Percentiles rank a stretch among this genome's conserved stretches.
These are phyloP conservation scores for Trichophyton rubrum DNA, from an alignment of 2,329 filamentous ascomycete species.

Conservation along the genomic window DNA sequence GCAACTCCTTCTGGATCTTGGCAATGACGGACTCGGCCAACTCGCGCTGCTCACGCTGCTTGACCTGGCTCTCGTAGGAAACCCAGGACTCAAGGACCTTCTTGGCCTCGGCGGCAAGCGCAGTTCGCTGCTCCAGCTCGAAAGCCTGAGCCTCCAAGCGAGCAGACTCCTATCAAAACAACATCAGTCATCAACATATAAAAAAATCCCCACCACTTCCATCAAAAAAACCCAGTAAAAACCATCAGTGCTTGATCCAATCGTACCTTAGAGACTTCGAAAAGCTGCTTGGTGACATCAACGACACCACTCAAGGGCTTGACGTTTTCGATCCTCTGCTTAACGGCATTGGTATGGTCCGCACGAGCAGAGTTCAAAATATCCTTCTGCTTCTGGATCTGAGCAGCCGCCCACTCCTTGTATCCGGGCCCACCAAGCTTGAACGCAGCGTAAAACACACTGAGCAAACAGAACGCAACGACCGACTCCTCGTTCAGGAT, in stretches of 20 bases:
- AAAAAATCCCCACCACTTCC: not conserved
- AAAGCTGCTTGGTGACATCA: constrained; percentile 91
- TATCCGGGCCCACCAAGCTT: constrained; percentile 90
- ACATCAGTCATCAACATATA: not conserved
- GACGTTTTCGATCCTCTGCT: constrained; percentile 86
- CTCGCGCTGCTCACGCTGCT: constrained; percentile 96
- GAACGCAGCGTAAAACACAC: constrained; percentile 82
- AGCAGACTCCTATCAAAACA: constrained; percentile 70
- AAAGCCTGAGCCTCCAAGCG: constrained; percentile 89
- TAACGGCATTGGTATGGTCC: constrained; percentile 92
- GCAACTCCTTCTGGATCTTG: constrained; percentile 97
- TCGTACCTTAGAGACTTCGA: constrained; percentile 91
- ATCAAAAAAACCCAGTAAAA: not conserved
- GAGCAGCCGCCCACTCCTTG: constrained; percentile 77
- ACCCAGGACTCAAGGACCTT: constrained; percentile 95
- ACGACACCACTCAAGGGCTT: constrained; percentile 90
- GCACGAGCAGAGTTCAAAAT: constrained; percentile 88
- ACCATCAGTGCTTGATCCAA: not conserved
- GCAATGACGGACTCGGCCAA: constrained; percentile 82
- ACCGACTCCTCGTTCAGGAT: constrained; percentile 98
- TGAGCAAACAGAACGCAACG: constrained; percentile 81
- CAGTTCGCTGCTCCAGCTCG: constrained; percentile 93
- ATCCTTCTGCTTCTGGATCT: constrained; percentile 84
- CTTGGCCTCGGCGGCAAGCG: constrained; percentile 87
- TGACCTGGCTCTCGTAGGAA: constrained; percentile 95